Evolutionary conservation across 2,329 filamentous ascomycete genomes (phyloP), one percentile per base, ranked within the genome.

Genomic region (Talaromyces verruculosus): DNA sequence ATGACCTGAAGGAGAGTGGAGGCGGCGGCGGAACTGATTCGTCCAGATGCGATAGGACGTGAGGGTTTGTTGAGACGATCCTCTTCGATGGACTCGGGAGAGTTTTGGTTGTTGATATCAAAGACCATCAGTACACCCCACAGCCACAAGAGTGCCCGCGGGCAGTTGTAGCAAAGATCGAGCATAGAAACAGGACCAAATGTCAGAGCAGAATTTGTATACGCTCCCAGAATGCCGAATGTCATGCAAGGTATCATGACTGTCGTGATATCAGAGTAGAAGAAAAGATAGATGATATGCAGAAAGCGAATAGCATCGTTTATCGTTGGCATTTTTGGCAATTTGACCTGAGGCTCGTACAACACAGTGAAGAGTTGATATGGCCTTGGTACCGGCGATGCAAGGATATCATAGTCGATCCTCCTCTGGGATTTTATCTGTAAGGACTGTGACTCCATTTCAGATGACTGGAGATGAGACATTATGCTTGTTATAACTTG

Each of bases 71-170:
- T 66, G 35, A 66, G 57, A 51, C 61, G 65, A n/a, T 66, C 65
- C 39, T 66, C 65, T 59, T 66, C 65, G 22, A 66, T 66, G 7
- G 65, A 66, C 22, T 58, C 65, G 1, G 65, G 65, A 3, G 65
- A 66, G 35, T 66, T 66, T 22, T 66, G 65, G 15, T 66, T 66
- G 43, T 66, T 66, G n/a, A 66, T 66, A 55, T 63, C 65, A 51
- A 66, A 66, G 15, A 66, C 65, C 65, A 66, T 66, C 22, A 66
- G 28, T 1, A 66, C 61, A 3, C 51, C 65, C 65, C 65, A 66
- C 5, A 66, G 51, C 65, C 65, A 66, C 4, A 45, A 15, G 4
- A 66, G 22, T 17, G 65, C 65, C 17, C 59, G 43, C 11, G 65
- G 43, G n/a, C 22, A 60, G 17, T 53, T 60, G 43, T 63, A 59